A percentile compares a stretch with the other conserved stretches of the same genome.
Conservation (phyloP, 306 rosid genomes). For the Malus sylvestris region DNA sequence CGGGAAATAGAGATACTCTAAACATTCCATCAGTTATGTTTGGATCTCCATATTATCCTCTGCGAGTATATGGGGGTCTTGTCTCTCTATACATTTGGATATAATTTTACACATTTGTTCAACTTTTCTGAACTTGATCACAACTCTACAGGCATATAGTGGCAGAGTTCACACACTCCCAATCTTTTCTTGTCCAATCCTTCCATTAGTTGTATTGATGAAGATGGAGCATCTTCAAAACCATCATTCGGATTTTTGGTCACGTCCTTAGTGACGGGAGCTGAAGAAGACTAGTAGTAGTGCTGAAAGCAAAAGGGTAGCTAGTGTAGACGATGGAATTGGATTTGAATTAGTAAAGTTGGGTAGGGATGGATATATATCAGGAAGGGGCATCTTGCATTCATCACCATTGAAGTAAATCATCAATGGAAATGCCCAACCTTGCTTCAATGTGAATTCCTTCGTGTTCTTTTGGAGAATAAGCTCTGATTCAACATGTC, state of each 20-base stretch:
- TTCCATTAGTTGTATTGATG: neutral
- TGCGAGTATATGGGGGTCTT: no score
- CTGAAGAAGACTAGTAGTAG: neutral
- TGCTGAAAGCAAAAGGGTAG: constrained; percentile 9
- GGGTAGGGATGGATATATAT: constrained; percentile 53
- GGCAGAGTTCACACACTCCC: neutral
- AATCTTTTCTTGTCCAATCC: neutral
- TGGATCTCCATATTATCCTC: no score
- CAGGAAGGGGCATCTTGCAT: constrained; percentile 68
- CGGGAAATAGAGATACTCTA: no score
- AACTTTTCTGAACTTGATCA: neutral
- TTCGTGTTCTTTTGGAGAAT: constrained; percentile 46
- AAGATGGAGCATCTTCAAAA: neutral
- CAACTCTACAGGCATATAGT: neutral
- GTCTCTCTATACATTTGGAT: no score
- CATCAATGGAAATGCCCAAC: constrained; percentile 70
- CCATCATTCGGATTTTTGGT: neutral
- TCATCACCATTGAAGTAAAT: constrained; percentile 73
- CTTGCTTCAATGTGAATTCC: constrained; percentile 46
- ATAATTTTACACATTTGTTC: neutral
- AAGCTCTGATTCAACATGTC: constrained; percentile 54
- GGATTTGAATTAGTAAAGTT: constrained; percentile 30
- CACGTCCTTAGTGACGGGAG: neutral
- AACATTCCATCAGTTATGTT: no score
- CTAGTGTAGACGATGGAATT: constrained; percentile 6